Conservation (phyloP, 257 asterid genomes). For the Nicotiana noctiflora region DNA sequence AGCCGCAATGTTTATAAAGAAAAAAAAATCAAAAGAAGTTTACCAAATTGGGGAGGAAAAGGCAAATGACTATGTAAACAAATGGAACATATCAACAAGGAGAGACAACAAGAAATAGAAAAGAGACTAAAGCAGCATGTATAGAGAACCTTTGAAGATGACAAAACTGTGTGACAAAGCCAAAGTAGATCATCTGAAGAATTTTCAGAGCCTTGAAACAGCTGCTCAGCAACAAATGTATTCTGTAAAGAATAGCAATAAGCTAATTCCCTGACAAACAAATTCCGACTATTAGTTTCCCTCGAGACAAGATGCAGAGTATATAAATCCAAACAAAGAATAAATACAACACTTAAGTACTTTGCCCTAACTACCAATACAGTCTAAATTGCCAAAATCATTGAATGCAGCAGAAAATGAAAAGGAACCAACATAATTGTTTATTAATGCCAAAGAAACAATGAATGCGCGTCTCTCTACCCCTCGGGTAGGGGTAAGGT, state of each 20-base stretch:
- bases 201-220: constrained; percentile 72
- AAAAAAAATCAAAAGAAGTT: background rate
- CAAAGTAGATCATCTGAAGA: constrained; percentile 87
- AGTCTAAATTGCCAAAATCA: background rate
- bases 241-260: constrained; percentile 70
- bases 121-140: constrained; percentile 3
- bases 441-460: background rate
- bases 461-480: background rate
- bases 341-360: background rate
- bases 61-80: background rate
- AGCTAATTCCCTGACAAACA: constrained; percentile 53
- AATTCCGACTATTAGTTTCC: background rate
- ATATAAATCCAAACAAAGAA: background rate
- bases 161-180: constrained; percentile 69
- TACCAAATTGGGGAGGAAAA: background rate
- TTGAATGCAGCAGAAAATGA: constrained; percentile 1
- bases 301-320: background rate
- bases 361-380: background rate
- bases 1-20: background rate
- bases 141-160: constrained; percentile 64
- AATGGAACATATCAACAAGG: background rate
- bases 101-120: background rate
- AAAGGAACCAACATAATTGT: background rate
- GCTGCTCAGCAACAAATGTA: constrained; percentile 61
- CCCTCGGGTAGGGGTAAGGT: no score